Evolutionary conservation across 495 filamentous ascomycete species (phyloP).

Genomic region (Neurospora sp.): DNA sequence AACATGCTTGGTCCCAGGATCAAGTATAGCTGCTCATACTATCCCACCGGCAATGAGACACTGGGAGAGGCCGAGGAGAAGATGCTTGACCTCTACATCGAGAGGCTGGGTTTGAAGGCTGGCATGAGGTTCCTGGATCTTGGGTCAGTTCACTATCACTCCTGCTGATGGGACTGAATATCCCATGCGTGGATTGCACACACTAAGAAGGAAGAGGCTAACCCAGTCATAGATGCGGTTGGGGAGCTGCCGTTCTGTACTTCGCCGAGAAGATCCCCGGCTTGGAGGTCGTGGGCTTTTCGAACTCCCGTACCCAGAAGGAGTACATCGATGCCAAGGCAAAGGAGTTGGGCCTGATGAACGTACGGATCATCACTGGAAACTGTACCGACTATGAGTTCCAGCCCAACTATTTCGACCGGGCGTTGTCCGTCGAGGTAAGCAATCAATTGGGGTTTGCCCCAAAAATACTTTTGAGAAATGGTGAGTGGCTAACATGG

Average conservation of each 20-base stretch:
- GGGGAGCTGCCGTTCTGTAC: slow-evolving; percentile 53
- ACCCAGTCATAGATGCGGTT: slow-evolving; percentile 41
- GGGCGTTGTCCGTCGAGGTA: slow-evolving; percentile 51
- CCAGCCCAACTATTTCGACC: slow-evolving; percentile 40
- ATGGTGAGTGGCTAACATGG: neutral
- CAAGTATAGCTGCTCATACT: slow-evolving; percentile 54
- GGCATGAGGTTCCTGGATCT: slow-evolving; percentile 53
- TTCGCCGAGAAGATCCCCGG: slow-evolving; percentile 50
- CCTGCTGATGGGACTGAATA: neutral
- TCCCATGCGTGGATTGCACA: neutral
- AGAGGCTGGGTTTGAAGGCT: slow-evolving; percentile 43
- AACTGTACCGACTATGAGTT: slow-evolving; percentile 53
- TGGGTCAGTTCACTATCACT: slow-evolving; percentile 33
- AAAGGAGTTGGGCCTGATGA: slow-evolving; percentile 38
- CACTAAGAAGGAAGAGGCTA: neutral
- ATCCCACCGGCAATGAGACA: slow-evolving; percentile 43
- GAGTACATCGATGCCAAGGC: slow-evolving; percentile 49
- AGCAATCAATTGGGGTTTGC: neutral
- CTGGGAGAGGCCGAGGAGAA: slow-evolving; percentile 51
- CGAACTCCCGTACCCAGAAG: slow-evolving; percentile 55
- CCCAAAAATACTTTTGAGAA: too few relatives aligned
- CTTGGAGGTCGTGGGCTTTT: slow-evolving; percentile 50
- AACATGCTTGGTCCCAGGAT: slow-evolving; percentile 50
- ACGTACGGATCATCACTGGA: slow-evolving; percentile 50
- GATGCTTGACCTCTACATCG: slow-evolving; percentile 51